Evolutionary conservation across 257 asterid genomes (phyloP).

Genomic region (Eucommia ulmoides): DNA sequence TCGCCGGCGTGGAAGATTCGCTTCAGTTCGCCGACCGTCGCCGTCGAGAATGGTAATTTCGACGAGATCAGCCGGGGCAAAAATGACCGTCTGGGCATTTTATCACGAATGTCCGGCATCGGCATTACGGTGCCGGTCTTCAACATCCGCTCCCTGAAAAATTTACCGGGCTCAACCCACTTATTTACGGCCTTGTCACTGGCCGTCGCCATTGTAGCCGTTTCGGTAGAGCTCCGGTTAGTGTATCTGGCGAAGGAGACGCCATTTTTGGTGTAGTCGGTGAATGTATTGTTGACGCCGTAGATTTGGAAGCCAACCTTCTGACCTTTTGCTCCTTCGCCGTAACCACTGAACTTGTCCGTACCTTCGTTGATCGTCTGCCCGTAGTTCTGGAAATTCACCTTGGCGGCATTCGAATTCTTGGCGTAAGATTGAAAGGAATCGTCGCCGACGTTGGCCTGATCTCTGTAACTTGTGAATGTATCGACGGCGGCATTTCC

Average conservation of each 20-base stretch:
- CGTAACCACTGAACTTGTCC: constrained; percentile 59
- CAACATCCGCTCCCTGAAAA: constrained; percentile 66
- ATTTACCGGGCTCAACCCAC: constrained; percentile 84
- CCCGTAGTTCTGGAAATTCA: constrained; percentile 49
- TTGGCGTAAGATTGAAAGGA: constrained; percentile 48
- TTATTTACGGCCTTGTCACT: constrained; percentile 25
- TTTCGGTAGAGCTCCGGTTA: constrained; percentile 20
- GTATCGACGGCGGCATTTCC: constrained; percentile 52
- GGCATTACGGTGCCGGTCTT: constrained; percentile 55
- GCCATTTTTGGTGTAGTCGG: constrained; percentile 37
- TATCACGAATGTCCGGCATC: constrained; percentile 83
- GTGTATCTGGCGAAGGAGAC: constrained; percentile 34
- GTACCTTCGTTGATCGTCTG: constrained; percentile 66
- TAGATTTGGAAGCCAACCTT: constrained; percentile 36
- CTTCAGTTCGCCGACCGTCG: constrained; percentile 37
- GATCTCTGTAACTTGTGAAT: constrained; percentile 55
- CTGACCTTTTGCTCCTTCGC: constrained; percentile 19
- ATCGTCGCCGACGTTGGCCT: constrained; percentile 77
- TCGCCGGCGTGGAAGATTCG: constrained; percentile 56
- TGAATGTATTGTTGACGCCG: constrained; percentile 61
- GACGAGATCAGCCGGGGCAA: constrained; percentile 60
- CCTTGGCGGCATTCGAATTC: constrained; percentile 32
- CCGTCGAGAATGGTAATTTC: constrained; percentile 73
- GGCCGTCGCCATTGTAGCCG: constrained; percentile 11
- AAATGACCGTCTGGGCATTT: constrained; percentile 89